These are phyloP conservation scores for Torulaspora pretoriensis DNA, from an alignment of 1,139 yeast genomes.

Conservation along the genomic window DNA sequence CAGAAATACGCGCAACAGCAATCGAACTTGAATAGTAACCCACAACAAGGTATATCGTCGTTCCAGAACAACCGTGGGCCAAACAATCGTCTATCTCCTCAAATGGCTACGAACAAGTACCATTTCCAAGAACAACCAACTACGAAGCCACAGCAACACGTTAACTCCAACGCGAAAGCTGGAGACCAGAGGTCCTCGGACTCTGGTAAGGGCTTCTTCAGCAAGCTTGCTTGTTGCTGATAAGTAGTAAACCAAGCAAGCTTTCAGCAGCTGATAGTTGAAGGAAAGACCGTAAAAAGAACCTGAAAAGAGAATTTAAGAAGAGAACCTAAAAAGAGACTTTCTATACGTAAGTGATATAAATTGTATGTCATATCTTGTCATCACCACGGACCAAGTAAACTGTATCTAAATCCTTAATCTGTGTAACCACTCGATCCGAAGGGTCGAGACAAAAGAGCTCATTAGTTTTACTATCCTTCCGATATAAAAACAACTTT, in stretches of 20 bases:
- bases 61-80: slow-evolving; percentile 14
- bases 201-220: slow-evolving; percentile 39
- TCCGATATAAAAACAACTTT: slow-evolving; percentile 33
- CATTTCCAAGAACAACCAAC: slow-evolving; percentile 29
- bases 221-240: slow-evolving; percentile 40
- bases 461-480: slow-evolving; percentile 33
- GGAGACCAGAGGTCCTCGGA: slow-evolving; percentile 25
- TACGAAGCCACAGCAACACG: slow-evolving; percentile 31
- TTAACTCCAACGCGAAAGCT: slow-evolving; percentile 20
- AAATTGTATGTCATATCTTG: slow-evolving; percentile 13
- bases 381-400: slow-evolving; percentile 54
- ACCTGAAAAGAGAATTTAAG: neutral
- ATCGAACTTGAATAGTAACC: slow-evolving; percentile 22
- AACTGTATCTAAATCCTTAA: slow-evolving; percentile 49
- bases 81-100: slow-evolving; percentile 17
- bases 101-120: slow-evolving; percentile 18
- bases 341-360: neutral
- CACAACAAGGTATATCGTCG: slow-evolving; percentile 7
- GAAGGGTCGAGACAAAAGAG: slow-evolving; percentile 38
- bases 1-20: slow-evolving; percentile 35
- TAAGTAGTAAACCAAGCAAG: neutral
- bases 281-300: neutral
- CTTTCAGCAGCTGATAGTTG: neutral
- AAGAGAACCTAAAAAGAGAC: neutral
- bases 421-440: slow-evolving; percentile 43